Evolutionary conservation across 192 early-diverging fungal genomes (phyloP), one percentile per base, ranked within the genome.

Genomic region (Podila clonocystis): DNA sequence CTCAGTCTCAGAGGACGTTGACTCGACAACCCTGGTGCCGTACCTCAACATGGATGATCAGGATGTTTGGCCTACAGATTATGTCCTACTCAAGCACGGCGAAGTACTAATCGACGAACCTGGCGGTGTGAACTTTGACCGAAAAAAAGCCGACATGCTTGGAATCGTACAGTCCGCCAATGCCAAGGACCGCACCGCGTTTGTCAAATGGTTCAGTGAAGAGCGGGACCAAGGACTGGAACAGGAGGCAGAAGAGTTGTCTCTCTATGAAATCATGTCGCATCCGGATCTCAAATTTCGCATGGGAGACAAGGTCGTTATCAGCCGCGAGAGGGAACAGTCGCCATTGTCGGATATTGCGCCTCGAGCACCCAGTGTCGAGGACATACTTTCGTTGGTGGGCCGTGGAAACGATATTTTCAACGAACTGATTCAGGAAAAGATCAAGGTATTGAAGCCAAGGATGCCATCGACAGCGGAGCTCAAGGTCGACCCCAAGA

Each of bases 41-140:
- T 84, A 83, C 48, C 70, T 85, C 22, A 84, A 80, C 34, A 72
- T 85, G 28, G 84, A 85, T 58, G 84, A 85, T 36, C 82, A 83
- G 66, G 82, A 82, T 45, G 82, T 85, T 7, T 85, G 84, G 84
- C 84, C 84, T 5, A 59, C 75, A 0, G 84, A 85, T 59, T 83
- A 83, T 63, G 74, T 83, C 7, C 63, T 83, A 9, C 34, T 77
- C n/a, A 83, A 84, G 30, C 9, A 58, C 8, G 82, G 73, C 13
- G 82, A 85, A 36, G 70, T 80, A 0, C 29, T 80, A 19, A 65
- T 65, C 48, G 67, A 83, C 49, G 68, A 73, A 19, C 74, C 69
- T 7, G 82, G 74, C 7, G 76, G 72, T 6, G 50, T 79, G 11
- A 66, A 60, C 9, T 73, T 79, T 19, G 80, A 83, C 68, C 58